phyloP scores from a whole-genome alignment of 2,329 filamentous ascomycete genomes.

The Triangularia setosa region DNA sequence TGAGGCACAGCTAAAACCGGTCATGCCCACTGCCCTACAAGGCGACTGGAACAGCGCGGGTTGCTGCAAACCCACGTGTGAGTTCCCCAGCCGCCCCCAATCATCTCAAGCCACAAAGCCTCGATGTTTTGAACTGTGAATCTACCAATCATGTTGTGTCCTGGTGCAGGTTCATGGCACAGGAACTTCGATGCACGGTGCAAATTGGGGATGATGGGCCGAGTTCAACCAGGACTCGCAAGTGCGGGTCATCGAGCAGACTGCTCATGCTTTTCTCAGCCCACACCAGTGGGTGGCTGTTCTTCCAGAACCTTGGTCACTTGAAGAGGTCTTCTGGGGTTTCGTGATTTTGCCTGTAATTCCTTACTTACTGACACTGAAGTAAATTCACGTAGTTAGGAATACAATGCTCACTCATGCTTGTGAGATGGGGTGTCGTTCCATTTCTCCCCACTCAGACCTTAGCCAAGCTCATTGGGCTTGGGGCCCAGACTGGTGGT shows the following conservation, averaged over 20 bases:
- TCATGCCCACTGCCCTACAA: neutral
- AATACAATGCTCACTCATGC: neutral
- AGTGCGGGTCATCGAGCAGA: neutral
- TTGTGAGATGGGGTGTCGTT: neutral
- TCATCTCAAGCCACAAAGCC: neutral
- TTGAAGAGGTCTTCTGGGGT: neutral
- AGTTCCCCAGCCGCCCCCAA: neutral
- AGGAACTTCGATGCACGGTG: neutral
- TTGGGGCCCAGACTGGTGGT: neutral
- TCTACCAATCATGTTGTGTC: neutral
- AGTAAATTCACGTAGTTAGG: too few species aligned
- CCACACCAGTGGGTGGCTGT: neutral
- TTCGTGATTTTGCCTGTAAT: neutral
- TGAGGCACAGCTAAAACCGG: neutral
- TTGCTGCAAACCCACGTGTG: neutral
- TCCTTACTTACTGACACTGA: too few species aligned
- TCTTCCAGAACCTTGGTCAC: too few species aligned
- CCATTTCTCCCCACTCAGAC: neutral
- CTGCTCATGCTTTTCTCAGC: neutral
- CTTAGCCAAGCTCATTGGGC: neutral
- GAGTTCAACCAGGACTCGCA: neutral
- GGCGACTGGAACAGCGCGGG: too few species aligned
- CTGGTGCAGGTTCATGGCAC: neutral
- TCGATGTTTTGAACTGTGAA: neutral
- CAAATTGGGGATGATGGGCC: neutral